Base-by-base conservation (phyloP, 768 basidiomycete species). In the Suillus clintonianus region DNA sequence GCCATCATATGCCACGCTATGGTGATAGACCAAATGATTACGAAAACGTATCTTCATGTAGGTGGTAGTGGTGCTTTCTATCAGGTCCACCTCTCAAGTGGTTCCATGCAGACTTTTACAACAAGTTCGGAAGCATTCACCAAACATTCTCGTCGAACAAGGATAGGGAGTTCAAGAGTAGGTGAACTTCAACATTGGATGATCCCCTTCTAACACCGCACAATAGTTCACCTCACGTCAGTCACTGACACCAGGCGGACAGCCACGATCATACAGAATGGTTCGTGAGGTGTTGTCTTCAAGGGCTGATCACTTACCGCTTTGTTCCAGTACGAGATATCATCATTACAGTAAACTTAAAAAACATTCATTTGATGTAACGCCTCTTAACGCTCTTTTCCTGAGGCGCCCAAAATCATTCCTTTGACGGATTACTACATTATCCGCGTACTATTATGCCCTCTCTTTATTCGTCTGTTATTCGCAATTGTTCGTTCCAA, bases 241-340 rank as follows among this genome's bases (percentile, higher is more conserved):
- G 92, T 94, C 56, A 92, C 88, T n/a, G 91, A 94, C 77, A 92
- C 89, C 63, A 82, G 84, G 72, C 80, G 82, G 67, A 94, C 92
- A 42, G 81, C 83, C 43, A 88, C 83, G 17, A 92, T 94, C 70
- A 93, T 94, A 68, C 78, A 86, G 39, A 84, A 83, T 64, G 91
- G 91, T 92, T 68, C 63, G 86, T 76, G 30, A 32, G 11, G 9
- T 34, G 51, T 41, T 59, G 57, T 58, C 27, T 22, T 17, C 8
- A n/a, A 47, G 32, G 34, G 48, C 24, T 59, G 11, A 47, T 50
- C 66, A 64, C 64, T 57, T 54, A 54, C 59, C 30, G 48, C 43
- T 59, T 53, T 15, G 27, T 27, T 53, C 5, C 69, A 90, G 89
- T 90, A 37, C 86, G 88, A 68, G 88, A 89, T 70, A 87, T 89